phyloP scores from a whole-genome alignment of 495 filamentous ascomycete genomes.

The Chaetomium cochliodes region DNA sequence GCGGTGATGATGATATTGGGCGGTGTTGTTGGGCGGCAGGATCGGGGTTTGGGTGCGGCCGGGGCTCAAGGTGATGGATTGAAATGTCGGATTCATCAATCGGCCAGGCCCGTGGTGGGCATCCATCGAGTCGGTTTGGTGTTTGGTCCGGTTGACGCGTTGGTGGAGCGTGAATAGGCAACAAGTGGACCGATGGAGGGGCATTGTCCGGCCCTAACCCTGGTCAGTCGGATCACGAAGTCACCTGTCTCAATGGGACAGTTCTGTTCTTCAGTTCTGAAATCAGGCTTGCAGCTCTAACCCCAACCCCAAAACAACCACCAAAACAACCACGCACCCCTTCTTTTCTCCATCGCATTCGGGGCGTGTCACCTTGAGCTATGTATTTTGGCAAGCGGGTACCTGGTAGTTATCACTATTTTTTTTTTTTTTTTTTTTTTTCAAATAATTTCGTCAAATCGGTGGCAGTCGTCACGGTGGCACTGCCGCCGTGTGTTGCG shows the following conservation, averaged over 20 bases:
- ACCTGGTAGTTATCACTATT: too few species aligned
- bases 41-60: neutral
- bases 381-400: too few species aligned
- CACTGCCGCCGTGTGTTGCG: too few species aligned
- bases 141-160: neutral
- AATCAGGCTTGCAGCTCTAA: too few species aligned
- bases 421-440: too few species aligned
- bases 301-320: too few species aligned
- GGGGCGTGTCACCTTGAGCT: too few species aligned
- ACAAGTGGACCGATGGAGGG: neutral
- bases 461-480: too few species aligned
- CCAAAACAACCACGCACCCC: too few species aligned
- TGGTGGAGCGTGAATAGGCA: neutral
- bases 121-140: neutral
- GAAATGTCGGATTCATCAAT: neutral
- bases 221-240: neutral
- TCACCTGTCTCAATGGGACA: neutral
- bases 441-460: too few species aligned
- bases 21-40: neutral
- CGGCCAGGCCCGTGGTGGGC: neutral
- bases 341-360: too few species aligned
- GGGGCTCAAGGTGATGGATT: neutral
- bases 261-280: too few species aligned
- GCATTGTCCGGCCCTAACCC: neutral
- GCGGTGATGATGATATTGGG: slow-evolving; percentile 5